A percentile compares a stretch with the other conserved stretches of the same genome.
Evolutionary conservation across 331 rosid species (phyloP).

Genomic region (Pyrus hybrid): DNA sequence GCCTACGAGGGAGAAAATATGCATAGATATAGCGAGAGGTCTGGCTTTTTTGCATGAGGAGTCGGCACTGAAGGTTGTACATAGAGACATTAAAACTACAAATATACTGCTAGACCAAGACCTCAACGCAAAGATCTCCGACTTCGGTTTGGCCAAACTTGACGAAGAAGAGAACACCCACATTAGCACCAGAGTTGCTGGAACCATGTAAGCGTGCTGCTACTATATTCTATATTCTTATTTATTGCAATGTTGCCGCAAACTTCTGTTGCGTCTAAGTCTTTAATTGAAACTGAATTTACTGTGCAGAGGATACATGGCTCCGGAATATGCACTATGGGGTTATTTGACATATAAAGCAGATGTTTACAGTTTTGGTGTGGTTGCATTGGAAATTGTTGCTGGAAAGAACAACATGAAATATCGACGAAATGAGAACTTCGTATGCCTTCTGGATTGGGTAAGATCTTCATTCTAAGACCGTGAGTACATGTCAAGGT

Average conservation of each 20-base stretch:
- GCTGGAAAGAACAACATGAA: constrained; percentile 26
- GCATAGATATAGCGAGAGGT: constrained; percentile 29
- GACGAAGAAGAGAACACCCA: neutral
- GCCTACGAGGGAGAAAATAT: constrained; percentile 24
- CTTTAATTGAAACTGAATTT: too few species aligned
- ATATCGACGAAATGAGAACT: constrained; percentile 5
- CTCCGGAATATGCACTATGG: constrained; percentile 1
- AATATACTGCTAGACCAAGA: too few species aligned
- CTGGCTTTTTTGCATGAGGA: constrained; percentile 1
- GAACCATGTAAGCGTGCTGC: constrained; percentile 19
- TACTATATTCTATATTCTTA: too few species aligned
- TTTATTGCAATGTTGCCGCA: too few species aligned
- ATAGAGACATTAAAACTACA: too few species aligned
- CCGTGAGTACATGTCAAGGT: too few species aligned
- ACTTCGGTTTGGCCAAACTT: too few species aligned
- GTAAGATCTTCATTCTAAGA: constrained; percentile 11
- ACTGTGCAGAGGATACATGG: constrained; percentile 5
- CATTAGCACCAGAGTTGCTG: constrained; percentile 22
- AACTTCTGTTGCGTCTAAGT: too few species aligned
- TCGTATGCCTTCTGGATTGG: constrained; percentile 25
- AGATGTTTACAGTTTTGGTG: constrained; percentile 19
- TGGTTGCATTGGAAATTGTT: constrained; percentile 23
- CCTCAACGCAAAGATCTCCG: too few species aligned
- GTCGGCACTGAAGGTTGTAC: too few species aligned
- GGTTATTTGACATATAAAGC: constrained; percentile 11